Base-by-base conservation (phyloP, 179 eudicot genomes). In the Kewa caespitosa region DNA sequence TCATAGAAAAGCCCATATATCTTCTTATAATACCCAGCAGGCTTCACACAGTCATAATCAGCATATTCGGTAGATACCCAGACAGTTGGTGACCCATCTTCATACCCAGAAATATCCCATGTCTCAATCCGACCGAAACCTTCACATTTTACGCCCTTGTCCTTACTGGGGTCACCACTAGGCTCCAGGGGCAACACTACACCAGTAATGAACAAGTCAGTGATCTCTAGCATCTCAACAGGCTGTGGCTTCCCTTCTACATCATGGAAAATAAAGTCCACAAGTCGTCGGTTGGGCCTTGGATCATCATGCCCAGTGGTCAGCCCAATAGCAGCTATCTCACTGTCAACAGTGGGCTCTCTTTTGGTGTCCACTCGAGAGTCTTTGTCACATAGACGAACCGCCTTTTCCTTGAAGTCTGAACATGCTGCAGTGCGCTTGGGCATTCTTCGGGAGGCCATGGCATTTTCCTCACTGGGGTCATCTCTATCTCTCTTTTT, bases 41-140 rank as follows among this genome's bases (percentile, higher is more conserved):
- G 93, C 80, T 88, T 96, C 30, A 82, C 66, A 79, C 99, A 96
- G 42, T 88, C 92, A 82, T 96, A 94, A 78, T 96, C 99, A 65
- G 92, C 96, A 43, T 91, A 23, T 6, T 90, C 91, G 2, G 98
- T 96, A 1, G 98, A 90, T 28, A 91, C 70, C 99, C 99, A 96
- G 72, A 94, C 85, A 12, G 89, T 89, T n/a, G 99, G 99, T n/a
- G 79, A 67, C 22, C 98, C 96, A 70, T 96, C 99, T 85, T 96
- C 99, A 80, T 91, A 96, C 31, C 99, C 99, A 80, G 99, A 96
- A 50, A 96, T 91, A 13, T 89, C 79, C 99, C 99, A 94, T 38
- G 85, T 67, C 73, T 96, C 99, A 77, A 96, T 78, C 54, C 98
- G 92, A 63, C 98, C 97, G 86, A 96, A 93, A 18, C 93, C 94